Conservation (phyloP, 2,329 filamentous ascomycete species). For the Neonectria hederae region DNA sequence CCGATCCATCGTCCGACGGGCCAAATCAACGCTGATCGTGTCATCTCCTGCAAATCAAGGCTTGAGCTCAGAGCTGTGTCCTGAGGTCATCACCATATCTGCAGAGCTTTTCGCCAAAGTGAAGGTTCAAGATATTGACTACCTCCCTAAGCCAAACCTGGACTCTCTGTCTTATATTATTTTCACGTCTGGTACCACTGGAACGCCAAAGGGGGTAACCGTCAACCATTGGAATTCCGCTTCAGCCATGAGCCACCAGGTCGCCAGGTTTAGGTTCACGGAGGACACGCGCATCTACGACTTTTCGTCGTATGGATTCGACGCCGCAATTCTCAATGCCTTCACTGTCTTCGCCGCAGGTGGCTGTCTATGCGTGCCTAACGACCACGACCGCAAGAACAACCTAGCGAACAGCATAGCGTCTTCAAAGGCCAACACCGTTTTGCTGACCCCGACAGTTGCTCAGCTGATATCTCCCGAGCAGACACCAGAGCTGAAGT, state of each 20-base stretch:
- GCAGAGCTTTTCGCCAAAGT: neutral
- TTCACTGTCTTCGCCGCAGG: slow-evolving; percentile 42
- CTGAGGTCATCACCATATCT: neutral
- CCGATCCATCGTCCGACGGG: slow-evolving; percentile 8
- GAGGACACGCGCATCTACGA: slow-evolving; percentile 30
- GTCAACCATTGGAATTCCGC: slow-evolving; percentile 26
- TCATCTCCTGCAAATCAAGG: neutral
- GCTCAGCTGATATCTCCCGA: slow-evolving; percentile 53
- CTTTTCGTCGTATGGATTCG: slow-evolving; percentile 38
- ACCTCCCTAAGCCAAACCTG: neutral
- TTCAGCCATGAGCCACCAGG: slow-evolving; percentile 20
- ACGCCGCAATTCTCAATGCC: slow-evolving; percentile 24
- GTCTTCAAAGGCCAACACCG: slow-evolving; percentile 46
- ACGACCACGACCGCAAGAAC: slow-evolving; percentile 60
- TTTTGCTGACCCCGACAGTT: slow-evolving; percentile 55
- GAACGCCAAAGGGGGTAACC: slow-evolving; percentile 22
- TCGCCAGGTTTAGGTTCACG: neutral
- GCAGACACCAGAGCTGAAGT: slow-evolving; percentile 53
- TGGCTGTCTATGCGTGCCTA: slow-evolving; percentile 63
- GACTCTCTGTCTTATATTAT: slow-evolving; percentile 12
- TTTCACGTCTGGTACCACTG: slow-evolving; percentile 28
- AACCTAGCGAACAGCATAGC: slow-evolving; percentile 56
- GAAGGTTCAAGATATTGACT: neutral
- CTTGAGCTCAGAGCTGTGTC: neutral
- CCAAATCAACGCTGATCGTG: neutral